A percentile compares a stretch with the other conserved stretches of the same genome.
Conservation (phyloP, 2,329 filamentous ascomycete species). For the Aspergillus proliferans region DNA sequence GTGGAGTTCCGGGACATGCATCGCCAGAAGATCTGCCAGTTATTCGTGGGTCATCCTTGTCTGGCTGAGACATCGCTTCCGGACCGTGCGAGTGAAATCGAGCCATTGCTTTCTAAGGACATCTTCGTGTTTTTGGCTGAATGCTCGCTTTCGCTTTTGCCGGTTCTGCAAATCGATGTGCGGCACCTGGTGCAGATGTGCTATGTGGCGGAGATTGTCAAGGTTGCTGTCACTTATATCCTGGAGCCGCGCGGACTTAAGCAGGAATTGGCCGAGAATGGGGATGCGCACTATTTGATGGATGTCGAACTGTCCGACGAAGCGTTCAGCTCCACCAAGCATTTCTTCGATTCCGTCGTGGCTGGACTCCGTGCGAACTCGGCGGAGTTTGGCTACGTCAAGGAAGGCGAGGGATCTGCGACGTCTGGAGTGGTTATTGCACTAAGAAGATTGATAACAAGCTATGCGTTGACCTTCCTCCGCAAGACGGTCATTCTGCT, state of each 20-base stretch:
- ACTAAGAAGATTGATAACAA: slow-evolving; percentile 50
- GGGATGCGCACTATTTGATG: slow-evolving; percentile 20
- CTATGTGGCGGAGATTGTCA: slow-evolving; percentile 85
- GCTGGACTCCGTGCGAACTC: slow-evolving; percentile 32
- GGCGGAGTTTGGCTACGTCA: slow-evolving; percentile 32
- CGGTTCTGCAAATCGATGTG: slow-evolving; percentile 65
- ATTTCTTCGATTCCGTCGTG: slow-evolving; percentile 35
- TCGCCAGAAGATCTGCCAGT: slow-evolving; percentile 65
- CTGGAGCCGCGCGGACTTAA: slow-evolving; percentile 33
- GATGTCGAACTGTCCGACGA: slow-evolving; percentile 23
- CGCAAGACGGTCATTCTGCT: slow-evolving; percentile 79
- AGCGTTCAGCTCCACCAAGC: slow-evolving; percentile 23
- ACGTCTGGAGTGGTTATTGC: slow-evolving; percentile 28
- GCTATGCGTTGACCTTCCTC: slow-evolving; percentile 84
- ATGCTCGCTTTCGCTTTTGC: slow-evolving; percentile 63
- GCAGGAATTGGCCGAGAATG: slow-evolving; percentile 25
- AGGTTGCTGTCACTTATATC: slow-evolving; percentile 59
- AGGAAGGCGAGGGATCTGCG: slow-evolving; percentile 30
- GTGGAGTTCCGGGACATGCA: slow-evolving; percentile 63
- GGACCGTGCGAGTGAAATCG: slow-evolving; percentile 32
- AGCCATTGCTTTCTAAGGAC: slow-evolving; percentile 34
- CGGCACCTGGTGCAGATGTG: slow-evolving; percentile 76
- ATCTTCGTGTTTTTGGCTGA: slow-evolving; percentile 65
- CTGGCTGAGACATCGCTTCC: slow-evolving; percentile 28
- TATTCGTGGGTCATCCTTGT: slow-evolving; percentile 58